Base-by-base conservation (phyloP, 2,329 filamentous ascomycete species). In the Xylariaceae sp. region DNA sequence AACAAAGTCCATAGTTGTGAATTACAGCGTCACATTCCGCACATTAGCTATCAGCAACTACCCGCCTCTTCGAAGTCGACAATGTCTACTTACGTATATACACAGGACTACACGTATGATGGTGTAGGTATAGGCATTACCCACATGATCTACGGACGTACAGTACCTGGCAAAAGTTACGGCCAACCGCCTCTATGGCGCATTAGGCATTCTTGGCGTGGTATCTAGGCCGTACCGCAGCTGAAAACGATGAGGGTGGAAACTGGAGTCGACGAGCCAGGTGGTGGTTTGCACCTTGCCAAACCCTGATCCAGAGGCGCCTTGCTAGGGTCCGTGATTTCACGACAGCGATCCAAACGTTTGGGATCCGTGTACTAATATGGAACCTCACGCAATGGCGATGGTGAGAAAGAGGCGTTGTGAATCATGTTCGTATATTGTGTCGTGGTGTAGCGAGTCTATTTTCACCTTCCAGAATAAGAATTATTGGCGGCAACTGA, bases 361-460 rank as follows among this genome's bases (percentile, higher is more conserved):
- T 39, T 51, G 40, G 47, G 53, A 56, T 53, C 56, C 49, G 56
- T 53, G 47, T 29, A 49, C n/a, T n/a, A n/a, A n/a, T 12, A 30
- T 34, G 53, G 55, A 40, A 55, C 49, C 47, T 46, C n/a, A 19
- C 7, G 39, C 19, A 41, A 40, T 42, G 26, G 29, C 6, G 22
- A 53, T 34, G 53, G 16, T 40, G 49, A 32, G 30, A 47, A 41
- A 37, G 37, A 45, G 53, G 52, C 49, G 56, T 36, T 30, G 36
- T 51, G 39, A 43, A 43, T 32, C 26, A 21, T 44, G 47, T 32
- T 46, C 49, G 43, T 50, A 16, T 12, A 15, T 13, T 18, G 9
- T 16, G 36, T 16, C n/a, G 34, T 45, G 47, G 52, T 47, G 32
- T 42, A 46, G 51, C 47, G 36, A 40, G 34, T 32, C 32, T 10